These are phyloP conservation scores for Neopestalotiopsis sp. DNA, from an alignment of 2,329 filamentous ascomycete genomes.

Conservation along the genomic window DNA sequence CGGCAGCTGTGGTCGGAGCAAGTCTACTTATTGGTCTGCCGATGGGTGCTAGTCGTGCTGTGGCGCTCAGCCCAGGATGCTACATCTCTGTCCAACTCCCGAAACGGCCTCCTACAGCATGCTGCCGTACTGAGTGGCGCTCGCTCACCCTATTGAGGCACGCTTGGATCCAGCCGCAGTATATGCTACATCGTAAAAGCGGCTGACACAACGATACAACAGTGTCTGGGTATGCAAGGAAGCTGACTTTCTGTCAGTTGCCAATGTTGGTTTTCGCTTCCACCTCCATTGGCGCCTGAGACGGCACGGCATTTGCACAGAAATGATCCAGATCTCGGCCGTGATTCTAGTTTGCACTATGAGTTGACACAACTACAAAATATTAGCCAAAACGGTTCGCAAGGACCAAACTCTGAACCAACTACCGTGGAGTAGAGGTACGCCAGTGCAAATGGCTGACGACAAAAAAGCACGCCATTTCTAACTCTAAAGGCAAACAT, in stretches of 20 bases:
- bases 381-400: not conserved
- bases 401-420: not conserved
- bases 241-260: not conserved
- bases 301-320: not conserved
- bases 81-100: not conserved
- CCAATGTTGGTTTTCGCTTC: not conserved
- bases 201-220: not conserved
- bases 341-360: not conserved
- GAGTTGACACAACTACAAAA: not conserved
- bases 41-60: not conserved
- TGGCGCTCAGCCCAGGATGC: constrained; percentile 15
- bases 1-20: constrained; percentile 14
- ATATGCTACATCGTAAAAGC: constrained; percentile 1
- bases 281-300: not conserved
- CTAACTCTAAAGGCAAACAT: not conserved
- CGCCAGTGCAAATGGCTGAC: not conserved
- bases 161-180: constrained; percentile 2
- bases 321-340: not conserved
- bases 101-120: constrained; percentile 6
- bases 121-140: not conserved
- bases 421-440: not conserved
- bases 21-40: not conserved
- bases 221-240: not conserved
- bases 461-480: not conserved
- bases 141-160: not conserved